These are phyloP conservation scores for Trichoderma atrobrunneum DNA, from an alignment of 2,329 filamentous ascomycete species.

Conservation along the genomic window DNA sequence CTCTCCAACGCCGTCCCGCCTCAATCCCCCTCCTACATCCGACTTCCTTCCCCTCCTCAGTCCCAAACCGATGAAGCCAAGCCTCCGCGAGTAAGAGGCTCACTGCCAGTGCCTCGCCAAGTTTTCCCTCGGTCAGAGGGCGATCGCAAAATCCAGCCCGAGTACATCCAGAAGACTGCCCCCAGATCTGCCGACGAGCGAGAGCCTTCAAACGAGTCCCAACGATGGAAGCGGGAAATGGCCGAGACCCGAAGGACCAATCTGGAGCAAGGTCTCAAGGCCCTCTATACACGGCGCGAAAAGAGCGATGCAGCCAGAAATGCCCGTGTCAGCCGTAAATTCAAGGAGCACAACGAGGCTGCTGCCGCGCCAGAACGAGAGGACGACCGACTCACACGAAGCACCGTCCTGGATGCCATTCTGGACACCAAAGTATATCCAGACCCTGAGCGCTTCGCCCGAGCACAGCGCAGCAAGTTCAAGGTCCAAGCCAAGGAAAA, in stretches of 20 bases:
- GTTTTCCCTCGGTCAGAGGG: slow-evolving; percentile 64
- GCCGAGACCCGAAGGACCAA: slow-evolving; percentile 69
- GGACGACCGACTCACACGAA: slow-evolving; percentile 73
- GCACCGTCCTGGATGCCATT: slow-evolving; percentile 56
- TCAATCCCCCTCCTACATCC: slow-evolving; percentile 84
- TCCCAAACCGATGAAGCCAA: slow-evolving; percentile 62
- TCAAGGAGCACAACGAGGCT: slow-evolving; percentile 45
- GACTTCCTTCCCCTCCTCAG: slow-evolving; percentile 75
- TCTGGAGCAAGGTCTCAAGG: slow-evolving; percentile 66
- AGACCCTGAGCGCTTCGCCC: slow-evolving; percentile 61
- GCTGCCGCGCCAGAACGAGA: slow-evolving; percentile 65
- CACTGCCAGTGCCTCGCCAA: slow-evolving; percentile 77
- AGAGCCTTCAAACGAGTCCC: slow-evolving; percentile 36
- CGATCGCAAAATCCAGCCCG: slow-evolving; percentile 57
- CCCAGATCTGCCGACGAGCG: slow-evolving; percentile 48
- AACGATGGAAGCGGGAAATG: slow-evolving; percentile 69
- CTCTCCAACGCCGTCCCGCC: slow-evolving; percentile 64
- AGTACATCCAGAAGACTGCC: slow-evolving; percentile 61
- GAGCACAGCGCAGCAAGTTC: slow-evolving; percentile 47
- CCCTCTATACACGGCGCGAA: slow-evolving; percentile 66
- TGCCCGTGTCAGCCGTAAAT: slow-evolving; percentile 44
- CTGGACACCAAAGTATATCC: slow-evolving; percentile 51
- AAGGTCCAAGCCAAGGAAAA: slow-evolving; percentile 42
- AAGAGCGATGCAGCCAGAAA: slow-evolving; percentile 36
- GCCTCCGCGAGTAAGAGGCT: slow-evolving; percentile 62